phyloP scores from a whole-genome alignment of 2,329 filamentous ascomycete species.

The Sordariomycetes sp. region DNA sequence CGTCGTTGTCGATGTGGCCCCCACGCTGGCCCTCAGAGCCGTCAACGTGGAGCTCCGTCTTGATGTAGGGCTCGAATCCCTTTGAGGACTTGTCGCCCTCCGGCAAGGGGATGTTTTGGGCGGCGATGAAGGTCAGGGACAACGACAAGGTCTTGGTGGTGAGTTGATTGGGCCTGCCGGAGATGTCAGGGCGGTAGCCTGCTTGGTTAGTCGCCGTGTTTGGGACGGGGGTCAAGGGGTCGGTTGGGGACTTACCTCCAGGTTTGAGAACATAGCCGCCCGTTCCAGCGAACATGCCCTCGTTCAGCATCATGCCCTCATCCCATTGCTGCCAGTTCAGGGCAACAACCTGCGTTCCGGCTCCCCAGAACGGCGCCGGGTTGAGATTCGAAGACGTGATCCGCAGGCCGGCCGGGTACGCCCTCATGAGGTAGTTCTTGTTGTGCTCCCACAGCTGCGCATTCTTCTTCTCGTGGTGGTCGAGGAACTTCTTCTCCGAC shows the following conservation, averaged over 20 bases:
- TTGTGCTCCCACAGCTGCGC: slow-evolving; percentile 69
- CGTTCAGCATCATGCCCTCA: slow-evolving; percentile 91
- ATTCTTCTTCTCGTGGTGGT: slow-evolving; percentile 41
- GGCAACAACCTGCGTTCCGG: slow-evolving; percentile 83
- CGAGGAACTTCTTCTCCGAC: slow-evolving; percentile 55
- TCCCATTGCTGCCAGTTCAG: slow-evolving; percentile 92
- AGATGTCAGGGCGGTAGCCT: slow-evolving; percentile 20
- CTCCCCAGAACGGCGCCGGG: slow-evolving; percentile 76
- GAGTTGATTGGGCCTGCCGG: slow-evolving; percentile 20
- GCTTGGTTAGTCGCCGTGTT: background rate
- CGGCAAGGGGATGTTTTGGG: slow-evolving; percentile 64
- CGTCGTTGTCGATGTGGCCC: slow-evolving; percentile 26
- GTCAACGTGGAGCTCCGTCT: slow-evolving; percentile 76
- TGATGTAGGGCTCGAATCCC: slow-evolving; percentile 71
- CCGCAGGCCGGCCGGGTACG: slow-evolving; percentile 76
- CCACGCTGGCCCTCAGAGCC: slow-evolving; percentile 37
- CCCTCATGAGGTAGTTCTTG: slow-evolving; percentile 71
- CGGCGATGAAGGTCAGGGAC: slow-evolving; percentile 65
- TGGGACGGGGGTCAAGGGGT: background rate
- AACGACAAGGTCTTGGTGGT: slow-evolving; percentile 51
- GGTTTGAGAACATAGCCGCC: slow-evolving; percentile 86
- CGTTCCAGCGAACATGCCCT: slow-evolving; percentile 80
- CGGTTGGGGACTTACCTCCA: slow-evolving; percentile 35
- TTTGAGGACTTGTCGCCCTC: slow-evolving; percentile 35
- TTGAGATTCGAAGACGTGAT: slow-evolving; percentile 82